Conservation (phyloP, 78 protist genomes). For the Polysphondylium violaceum region DNA sequence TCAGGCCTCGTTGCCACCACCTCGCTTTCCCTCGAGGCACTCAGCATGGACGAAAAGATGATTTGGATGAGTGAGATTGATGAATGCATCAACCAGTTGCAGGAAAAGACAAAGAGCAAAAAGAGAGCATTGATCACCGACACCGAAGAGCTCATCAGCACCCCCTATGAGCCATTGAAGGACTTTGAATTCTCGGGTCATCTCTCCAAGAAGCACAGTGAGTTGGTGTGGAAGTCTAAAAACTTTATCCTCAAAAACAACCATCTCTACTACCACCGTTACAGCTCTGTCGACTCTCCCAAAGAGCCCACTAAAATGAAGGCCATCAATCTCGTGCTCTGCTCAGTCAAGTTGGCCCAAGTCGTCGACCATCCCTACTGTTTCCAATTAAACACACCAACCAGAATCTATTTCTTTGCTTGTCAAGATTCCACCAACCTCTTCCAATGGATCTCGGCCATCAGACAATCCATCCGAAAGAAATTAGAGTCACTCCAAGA, state of each 20-base stretch:
- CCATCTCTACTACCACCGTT: conserved; percentile 33
- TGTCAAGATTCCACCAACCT: conserved; percentile 23
- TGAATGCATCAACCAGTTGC: conserved; percentile 60
- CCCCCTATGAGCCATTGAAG: conserved; percentile 29
- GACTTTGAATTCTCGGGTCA: conserved; percentile 27
- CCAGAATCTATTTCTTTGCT: conserved; percentile 69
- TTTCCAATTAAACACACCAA: conserved; percentile 77
- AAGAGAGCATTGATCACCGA: conserved; percentile 36
- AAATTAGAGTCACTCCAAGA: conserved; percentile 46
- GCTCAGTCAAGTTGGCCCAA: conserved; percentile 51
- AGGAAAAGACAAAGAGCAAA: conserved; percentile 42
- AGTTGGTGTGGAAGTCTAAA: conserved; percentile 56
- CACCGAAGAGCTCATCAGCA: background rate
- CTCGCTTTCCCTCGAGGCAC: conserved; percentile 8
- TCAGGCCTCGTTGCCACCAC: background rate
- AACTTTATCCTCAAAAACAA: conserved; percentile 58
- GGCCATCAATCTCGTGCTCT: conserved; percentile 49
- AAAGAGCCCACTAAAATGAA: conserved; percentile 54
- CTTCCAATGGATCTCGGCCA: conserved; percentile 70
- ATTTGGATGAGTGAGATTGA: conserved; percentile 79
- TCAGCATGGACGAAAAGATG: conserved; percentile 36
- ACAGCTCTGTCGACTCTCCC: background rate
- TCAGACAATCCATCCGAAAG: conserved; percentile 63
- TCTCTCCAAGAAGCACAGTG: conserved; percentile 20
- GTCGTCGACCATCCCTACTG: conserved; percentile 77